A percentile compares a stretch with the other conserved stretches of the same genome.
These are phyloP conservation scores for Sphaerosporella brunnea DNA, from an alignment of 495 filamentous ascomycete genomes.

Conservation along the genomic window DNA sequence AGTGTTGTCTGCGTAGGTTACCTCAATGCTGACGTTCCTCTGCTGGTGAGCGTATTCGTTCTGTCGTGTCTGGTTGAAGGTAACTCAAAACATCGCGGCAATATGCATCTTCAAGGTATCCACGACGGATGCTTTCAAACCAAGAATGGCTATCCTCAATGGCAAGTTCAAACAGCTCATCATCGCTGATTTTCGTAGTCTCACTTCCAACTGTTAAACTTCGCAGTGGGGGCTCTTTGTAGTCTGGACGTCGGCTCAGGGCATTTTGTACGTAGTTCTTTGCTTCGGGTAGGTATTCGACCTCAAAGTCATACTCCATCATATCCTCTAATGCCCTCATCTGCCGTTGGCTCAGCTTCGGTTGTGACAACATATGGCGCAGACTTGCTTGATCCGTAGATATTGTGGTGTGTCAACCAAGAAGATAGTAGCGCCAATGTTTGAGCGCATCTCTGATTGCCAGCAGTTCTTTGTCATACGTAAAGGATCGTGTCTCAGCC, in stretches of 20 bases:
- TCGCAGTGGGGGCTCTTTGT: neutral
- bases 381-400: neutral
- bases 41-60: neutral
- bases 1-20: neutral
- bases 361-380: neutral
- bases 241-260: neutral
- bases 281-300: neutral
- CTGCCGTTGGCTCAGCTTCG: neutral
- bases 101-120: too few species aligned
- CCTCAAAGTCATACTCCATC: neutral
- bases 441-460: too few species aligned
- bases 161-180: too few species aligned
- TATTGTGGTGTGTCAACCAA: neutral
- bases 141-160: too few species aligned
- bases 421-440: conserved; percentile 1
- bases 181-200: too few species aligned
- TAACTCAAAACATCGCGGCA: neutral
- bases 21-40: neutral
- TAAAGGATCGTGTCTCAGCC: neutral
- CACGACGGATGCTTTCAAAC: too few species aligned
- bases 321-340: neutral
- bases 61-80: conserved; percentile 6
- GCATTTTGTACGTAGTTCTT: too few species aligned
- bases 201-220: too few species aligned
- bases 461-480: conserved; percentile 3